Evolutionary conservation across 495 filamentous ascomycete genomes (phyloP), one percentile per base, ranked within the genome.

Genomic region (Penicillium desertorum): DNA sequence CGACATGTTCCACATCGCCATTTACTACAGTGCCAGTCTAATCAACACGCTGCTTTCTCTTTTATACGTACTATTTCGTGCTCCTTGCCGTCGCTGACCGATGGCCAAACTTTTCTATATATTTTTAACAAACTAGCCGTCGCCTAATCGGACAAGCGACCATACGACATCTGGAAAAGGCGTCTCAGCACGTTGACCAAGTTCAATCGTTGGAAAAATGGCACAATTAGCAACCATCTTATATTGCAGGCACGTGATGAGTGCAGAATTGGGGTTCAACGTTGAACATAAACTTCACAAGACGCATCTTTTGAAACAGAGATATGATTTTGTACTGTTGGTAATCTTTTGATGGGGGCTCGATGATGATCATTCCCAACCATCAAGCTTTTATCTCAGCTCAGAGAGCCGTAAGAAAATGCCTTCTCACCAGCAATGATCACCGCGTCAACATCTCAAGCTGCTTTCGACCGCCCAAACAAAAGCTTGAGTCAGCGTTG

Each of bases 341-440:
- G 17, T 47, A 47, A 12, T 23, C 25, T 47, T 23, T 47, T 11
- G 25, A 17, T 23, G 22, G 22, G 22, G 22, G 22, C 22, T 23
- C 45, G 45, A 47, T 47, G 45, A 11, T 16, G 22, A 19, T 47
- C 39, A 16, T 47, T 47, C 29, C 11, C 45, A 47, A 47, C 29
- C 45, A 30, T 27, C 11, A 47, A 47, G 7, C 23, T n/a, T 23
- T 47, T 23, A 12, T 16, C 25, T 47, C 45, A 29, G 12, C 25
- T 22, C 16, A 29, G 14, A 10, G 6, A 47, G 45, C 25, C 45
- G 16, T 47, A 29, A 16, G 5, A 47, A 16, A 9, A 27, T 23
- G 45, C 25, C 25, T 47, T 30, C 16, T 47, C 45, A 47, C 45
- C 45, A 47, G 45, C 45, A 12, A 47, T 47, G 9, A 47, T 47